phyloP scores from a whole-genome alignment of 805 yeast species.

The Sugiyamaella smithiae region DNA sequence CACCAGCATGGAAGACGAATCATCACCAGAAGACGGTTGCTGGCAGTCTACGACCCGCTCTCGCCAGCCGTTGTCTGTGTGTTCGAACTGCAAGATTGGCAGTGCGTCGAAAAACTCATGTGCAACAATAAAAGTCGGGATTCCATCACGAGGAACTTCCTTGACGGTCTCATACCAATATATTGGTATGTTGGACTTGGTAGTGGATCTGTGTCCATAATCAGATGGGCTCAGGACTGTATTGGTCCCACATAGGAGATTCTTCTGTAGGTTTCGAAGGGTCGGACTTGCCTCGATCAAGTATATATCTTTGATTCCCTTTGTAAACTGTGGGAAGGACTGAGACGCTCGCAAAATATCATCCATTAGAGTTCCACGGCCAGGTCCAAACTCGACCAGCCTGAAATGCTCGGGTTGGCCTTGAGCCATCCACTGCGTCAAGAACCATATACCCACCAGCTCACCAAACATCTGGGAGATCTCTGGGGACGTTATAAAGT shows the following conservation, averaged over 20 bases:
- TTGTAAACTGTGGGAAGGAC: slow-evolving; percentile 36
- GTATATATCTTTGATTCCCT: slow-evolving; percentile 38
- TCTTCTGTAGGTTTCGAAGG: slow-evolving; percentile 55
- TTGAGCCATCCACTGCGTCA: slow-evolving; percentile 54
- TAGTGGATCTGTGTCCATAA: slow-evolving; percentile 37
- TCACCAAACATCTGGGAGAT: slow-evolving; percentile 87
- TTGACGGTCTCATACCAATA: slow-evolving; percentile 34
- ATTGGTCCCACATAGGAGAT: slow-evolving; percentile 42
- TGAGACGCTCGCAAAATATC: slow-evolving; percentile 49
- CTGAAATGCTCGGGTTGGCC: slow-evolving; percentile 49
- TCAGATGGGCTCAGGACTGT: slow-evolving; percentile 28
- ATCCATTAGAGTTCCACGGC: slow-evolving; percentile 72
- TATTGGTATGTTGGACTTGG: slow-evolving; percentile 52
- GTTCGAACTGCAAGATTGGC: slow-evolving; percentile 66
- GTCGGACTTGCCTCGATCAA: slow-evolving; percentile 72
- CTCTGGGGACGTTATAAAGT: slow-evolving; percentile 83
- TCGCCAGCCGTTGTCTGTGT: slow-evolving; percentile 69
- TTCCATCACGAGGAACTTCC: slow-evolving; percentile 33
- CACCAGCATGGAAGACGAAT: slow-evolving; percentile 3
- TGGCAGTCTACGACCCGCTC: slow-evolving; percentile 65
- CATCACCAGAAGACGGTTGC: slow-evolving; percentile 26
- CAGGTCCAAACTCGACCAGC: slow-evolving; percentile 81
- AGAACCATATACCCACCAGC: slow-evolving; percentile 69
- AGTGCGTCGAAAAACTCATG: slow-evolving; percentile 88
- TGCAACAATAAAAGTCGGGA: slow-evolving; percentile 65